Evolutionary conservation across 2,329 filamentous ascomycete genomes (phyloP).

Genomic region (Fusarium piperis): DNA sequence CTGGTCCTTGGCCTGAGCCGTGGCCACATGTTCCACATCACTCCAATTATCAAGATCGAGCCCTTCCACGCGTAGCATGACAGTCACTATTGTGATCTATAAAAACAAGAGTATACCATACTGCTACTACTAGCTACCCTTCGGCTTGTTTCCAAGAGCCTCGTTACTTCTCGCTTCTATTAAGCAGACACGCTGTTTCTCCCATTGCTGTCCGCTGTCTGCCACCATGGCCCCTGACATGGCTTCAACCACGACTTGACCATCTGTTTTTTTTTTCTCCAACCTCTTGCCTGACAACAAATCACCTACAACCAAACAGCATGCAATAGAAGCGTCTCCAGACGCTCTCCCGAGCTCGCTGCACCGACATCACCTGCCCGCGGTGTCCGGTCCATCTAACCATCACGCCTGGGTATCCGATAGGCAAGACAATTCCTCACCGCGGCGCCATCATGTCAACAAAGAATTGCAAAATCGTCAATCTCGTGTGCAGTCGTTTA

Average conservation of each 20-base stretch:
- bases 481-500: slow-evolving; percentile 51
- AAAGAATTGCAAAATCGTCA: slow-evolving; percentile 38
- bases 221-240: slow-evolving; percentile 18
- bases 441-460: slow-evolving; percentile 37
- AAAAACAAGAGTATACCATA: neutral
- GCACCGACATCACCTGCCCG: slow-evolving; percentile 32
- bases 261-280: slow-evolving; percentile 36
- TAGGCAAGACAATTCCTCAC: slow-evolving; percentile 42
- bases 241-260: slow-evolving; percentile 24
- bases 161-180: slow-evolving; percentile 36
- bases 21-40: neutral
- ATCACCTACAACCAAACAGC: slow-evolving; percentile 29
- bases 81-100: neutral
- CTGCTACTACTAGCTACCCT: neutral
- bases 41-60: neutral
- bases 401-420: slow-evolving; percentile 43
- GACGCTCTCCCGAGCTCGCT: slow-evolving; percentile 25
- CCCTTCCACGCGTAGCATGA: neutral
- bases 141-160: slow-evolving; percentile 21
- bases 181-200: slow-evolving; percentile 36
- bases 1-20: neutral
- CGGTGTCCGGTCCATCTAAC: slow-evolving; percentile 38
- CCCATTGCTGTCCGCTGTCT: slow-evolving; percentile 20
- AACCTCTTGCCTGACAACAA: slow-evolving; percentile 32
- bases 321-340: slow-evolving; percentile 19